Evolutionary conservation across 805 yeast genomes (phyloP).

Genomic region (Myxozyma neotropica): DNA sequence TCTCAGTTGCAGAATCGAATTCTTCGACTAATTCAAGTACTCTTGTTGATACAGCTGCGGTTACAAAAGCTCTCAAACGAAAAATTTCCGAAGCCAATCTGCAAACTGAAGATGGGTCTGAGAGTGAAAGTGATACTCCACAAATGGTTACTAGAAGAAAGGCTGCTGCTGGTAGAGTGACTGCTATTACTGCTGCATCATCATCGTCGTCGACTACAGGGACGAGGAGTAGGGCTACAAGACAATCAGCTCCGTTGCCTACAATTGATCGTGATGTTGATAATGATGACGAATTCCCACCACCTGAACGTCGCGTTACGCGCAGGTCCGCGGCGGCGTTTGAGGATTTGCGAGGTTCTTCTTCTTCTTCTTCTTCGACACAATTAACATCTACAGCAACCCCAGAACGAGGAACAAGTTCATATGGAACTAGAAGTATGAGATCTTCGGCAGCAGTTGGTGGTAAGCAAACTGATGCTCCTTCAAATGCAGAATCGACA

Average conservation of each 20-base stretch:
- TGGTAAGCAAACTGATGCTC: not conserved
- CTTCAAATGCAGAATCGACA: not conserved
- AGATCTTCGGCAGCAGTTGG: not conserved
- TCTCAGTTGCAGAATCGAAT: not conserved
- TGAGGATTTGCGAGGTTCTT: not conserved
- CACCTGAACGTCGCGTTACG: conserved; percentile 8
- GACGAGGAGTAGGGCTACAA: not conserved
- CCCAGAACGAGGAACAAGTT: conserved; percentile 1
- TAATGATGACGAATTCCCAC: not conserved
- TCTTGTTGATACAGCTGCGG: not conserved
- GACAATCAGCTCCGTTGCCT: not conserved
- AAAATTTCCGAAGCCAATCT: not conserved
- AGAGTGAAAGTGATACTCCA: not conserved
- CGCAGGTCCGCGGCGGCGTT: conserved; percentile 7
- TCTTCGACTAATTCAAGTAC: not conserved
- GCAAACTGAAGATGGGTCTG: not conserved
- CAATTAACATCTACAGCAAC: not conserved
- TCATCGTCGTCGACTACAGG: not conserved
- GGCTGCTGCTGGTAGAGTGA: not conserved
- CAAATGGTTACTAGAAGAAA: not conserved
- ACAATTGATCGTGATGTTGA: not conserved
- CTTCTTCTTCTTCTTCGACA: not conserved
- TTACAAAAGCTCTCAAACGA: not conserved
- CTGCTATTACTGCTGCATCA: not conserved
- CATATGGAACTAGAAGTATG: conserved; percentile 6